A percentile compares a stretch with the other conserved stretches of the same genome.
Evolutionary conservation across 192 early-diverging fungal genomes (phyloP).

Genomic region (Coemansia sp.): DNA sequence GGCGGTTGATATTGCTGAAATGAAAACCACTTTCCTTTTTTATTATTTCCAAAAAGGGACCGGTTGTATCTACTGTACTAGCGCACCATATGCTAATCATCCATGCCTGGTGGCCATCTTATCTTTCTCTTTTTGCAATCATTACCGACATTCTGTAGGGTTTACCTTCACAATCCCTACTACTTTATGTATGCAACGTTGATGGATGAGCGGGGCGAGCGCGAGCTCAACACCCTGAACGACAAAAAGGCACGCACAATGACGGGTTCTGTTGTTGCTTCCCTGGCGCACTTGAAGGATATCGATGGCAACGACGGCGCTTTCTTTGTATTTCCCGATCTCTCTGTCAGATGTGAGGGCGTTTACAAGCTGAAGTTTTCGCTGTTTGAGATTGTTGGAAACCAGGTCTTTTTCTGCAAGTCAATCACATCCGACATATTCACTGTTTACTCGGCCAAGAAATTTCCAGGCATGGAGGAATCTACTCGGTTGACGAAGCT

Average conservation of each 20-base stretch:
- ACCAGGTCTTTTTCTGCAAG: slow-evolving; percentile 87
- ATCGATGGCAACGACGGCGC: slow-evolving; percentile 84
- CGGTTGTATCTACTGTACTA: neutral
- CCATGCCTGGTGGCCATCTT: neutral
- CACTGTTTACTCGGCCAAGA: slow-evolving; percentile 90
- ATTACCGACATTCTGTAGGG: slow-evolving; percentile 19
- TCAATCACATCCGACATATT: slow-evolving; percentile 84
- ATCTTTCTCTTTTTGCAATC: neutral
- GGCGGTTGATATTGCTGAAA: neutral
- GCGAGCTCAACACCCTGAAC: slow-evolving; percentile 84
- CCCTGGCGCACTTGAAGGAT: slow-evolving; percentile 87
- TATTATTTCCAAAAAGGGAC: neutral
- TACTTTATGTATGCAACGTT: slow-evolving; percentile 97
- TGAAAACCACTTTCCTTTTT: neutral
- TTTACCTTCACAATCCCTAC: slow-evolving; percentile 78
- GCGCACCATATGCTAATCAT: neutral
- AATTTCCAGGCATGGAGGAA: slow-evolving; percentile 97
- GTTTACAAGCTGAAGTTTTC: slow-evolving; percentile 82
- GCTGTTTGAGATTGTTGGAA: slow-evolving; percentile 88
- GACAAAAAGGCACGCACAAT: slow-evolving; percentile 89
- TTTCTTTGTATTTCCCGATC: slow-evolving; percentile 96
- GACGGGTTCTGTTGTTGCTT: slow-evolving; percentile 93
- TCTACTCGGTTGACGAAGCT: slow-evolving; percentile 84
- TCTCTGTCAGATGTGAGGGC: slow-evolving; percentile 93
- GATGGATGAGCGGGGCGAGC: slow-evolving; percentile 75